A percentile compares a stretch with the other conserved stretches of the same genome.
These are phyloP conservation scores for Moesziomyces aphidis DNA, from an alignment of 1,284 basidiomycete genomes.

Conservation along the genomic window DNA sequence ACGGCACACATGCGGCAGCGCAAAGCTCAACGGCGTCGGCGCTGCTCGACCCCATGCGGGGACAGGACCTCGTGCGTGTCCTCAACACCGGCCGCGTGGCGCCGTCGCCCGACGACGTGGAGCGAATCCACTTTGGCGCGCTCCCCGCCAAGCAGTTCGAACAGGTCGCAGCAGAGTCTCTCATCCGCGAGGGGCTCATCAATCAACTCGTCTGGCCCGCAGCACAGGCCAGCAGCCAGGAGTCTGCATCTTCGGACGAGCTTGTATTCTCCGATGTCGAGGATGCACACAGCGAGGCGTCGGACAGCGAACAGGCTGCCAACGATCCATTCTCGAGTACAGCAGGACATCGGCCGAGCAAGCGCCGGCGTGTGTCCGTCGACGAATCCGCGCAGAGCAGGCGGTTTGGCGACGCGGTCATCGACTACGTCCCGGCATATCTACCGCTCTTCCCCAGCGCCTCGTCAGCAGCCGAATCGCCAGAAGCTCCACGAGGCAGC, in stretches of 20 bases:
- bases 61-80: constrained; percentile 36
- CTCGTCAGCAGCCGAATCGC: not conserved
- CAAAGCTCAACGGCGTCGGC: constrained; percentile 12
- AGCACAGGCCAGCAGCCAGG: constrained; percentile 15
- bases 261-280: constrained; percentile 30
- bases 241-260: constrained; percentile 20
- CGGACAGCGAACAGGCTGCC: constrained; percentile 3
- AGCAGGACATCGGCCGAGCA: constrained; percentile 1
- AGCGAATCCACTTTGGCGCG: constrained; percentile 21
- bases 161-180: constrained; percentile 25
- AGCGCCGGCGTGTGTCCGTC: constrained; percentile 11
- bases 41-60: constrained; percentile 38
- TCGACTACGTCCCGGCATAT: constrained; percentile 44
- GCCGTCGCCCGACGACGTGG: constrained; percentile 19
- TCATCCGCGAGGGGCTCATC: constrained; percentile 21
- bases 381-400: constrained; percentile 1
- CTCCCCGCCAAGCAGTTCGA: constrained; percentile 19
- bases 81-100: constrained; percentile 25
- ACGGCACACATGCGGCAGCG: constrained; percentile 10
- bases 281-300: constrained; percentile 9
- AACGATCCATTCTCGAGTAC: not conserved
- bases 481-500: not conserved
- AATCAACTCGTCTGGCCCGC: constrained; percentile 34
- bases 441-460: constrained; percentile 30
- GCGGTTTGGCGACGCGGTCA: constrained; percentile 24